Evolutionary conservation across 2,329 filamentous ascomycete species (phyloP), one percentile per base, ranked within the genome.

Genomic region (Colletotrichum godetiae): DNA sequence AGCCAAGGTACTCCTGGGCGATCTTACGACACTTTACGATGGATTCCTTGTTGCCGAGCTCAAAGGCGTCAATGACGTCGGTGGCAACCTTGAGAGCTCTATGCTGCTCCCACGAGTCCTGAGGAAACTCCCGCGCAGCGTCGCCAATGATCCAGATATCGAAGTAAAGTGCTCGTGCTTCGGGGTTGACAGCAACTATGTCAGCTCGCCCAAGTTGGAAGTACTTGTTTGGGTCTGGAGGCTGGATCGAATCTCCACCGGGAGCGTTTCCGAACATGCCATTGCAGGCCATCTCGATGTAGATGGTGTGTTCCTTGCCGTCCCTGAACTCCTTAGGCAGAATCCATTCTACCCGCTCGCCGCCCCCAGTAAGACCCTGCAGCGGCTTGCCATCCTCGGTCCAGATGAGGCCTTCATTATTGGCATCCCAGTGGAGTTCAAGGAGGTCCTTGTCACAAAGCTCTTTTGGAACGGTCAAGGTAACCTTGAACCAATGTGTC

Each of bases 231-330:
- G 94, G 93, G 73, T 93, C 88, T 0, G 97, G 97, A 15, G 97
- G 95, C 81, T 97, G 94, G 77, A 98, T 98, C 37, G 88, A 91
- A 81, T 97, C 94, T 31, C 94, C 95, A 24, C 93, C 93, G 0
- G 93, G 89, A 0, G 95, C 93, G 81, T 98, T 98, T 77, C 97
- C 97, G 84, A 98, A 98, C 95, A 98, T 98, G 82, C 93, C 92
- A 82, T 99, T 99, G 85, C 97, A 98, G 24, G 97, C 97, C 94
- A 98, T 98, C 85, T 99, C 97, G 76, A 99, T 92, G 82, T 98
- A 99, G 78, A 99, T 94, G 22, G 89, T 91, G 81, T 98, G 95
- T 78, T 95, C 90, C 81, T 96, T 92, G 66, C 95, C 95, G 81
- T 98, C 94, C 74, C 94, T 90, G 84, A 94, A 98, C 19, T 87